phyloP scores from a whole-genome alignment of 495 filamentous ascomycete genomes.

The Viridothelium virens region DNA sequence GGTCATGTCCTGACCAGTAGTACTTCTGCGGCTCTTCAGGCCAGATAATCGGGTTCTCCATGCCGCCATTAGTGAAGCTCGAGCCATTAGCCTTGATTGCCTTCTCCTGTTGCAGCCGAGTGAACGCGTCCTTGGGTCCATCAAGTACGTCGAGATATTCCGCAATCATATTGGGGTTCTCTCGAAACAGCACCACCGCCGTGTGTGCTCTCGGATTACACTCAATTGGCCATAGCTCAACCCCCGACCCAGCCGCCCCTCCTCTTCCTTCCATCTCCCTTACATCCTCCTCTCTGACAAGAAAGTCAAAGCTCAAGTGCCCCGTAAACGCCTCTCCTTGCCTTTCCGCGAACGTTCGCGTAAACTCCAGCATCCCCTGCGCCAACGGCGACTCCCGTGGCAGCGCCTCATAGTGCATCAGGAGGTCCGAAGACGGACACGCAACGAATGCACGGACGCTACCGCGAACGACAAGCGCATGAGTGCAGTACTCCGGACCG shows the following conservation, averaged over 20 bases:
- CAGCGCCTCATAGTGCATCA: conserved; percentile 57
- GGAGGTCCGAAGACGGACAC: conserved; percentile 48
- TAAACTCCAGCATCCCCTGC: conserved; percentile 55
- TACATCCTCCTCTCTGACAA: conserved; percentile 45
- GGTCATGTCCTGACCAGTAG: conserved; percentile 55
- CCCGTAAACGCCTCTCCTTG: conserved; percentile 51
- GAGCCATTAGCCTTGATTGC: conserved; percentile 16
- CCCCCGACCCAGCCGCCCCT: conserved; percentile 26
- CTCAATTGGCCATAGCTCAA: conserved; percentile 48
- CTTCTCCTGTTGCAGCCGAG: background rate
- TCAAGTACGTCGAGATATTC: conserved; percentile 26
- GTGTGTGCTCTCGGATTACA: conserved; percentile 59
- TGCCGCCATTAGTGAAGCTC: conserved; percentile 17
- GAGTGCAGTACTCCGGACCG: conserved; percentile 61
- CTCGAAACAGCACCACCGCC: conserved; percentile 46
- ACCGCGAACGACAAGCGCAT: conserved; percentile 55
- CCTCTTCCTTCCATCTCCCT: conserved; percentile 23
- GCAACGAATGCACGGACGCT: conserved; percentile 56
- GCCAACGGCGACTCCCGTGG: conserved; percentile 45
- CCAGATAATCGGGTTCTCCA: conserved; percentile 19
- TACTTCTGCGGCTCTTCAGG: conserved; percentile 32
- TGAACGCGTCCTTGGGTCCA: conserved; percentile 1
- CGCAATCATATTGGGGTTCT: conserved; percentile 25
- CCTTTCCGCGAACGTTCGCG: conserved; percentile 46
- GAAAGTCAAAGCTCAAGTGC: conserved; percentile 60